Evolutionary conservation across 495 filamentous ascomycete species (phyloP).

Genomic region (Halenospora varia): DNA sequence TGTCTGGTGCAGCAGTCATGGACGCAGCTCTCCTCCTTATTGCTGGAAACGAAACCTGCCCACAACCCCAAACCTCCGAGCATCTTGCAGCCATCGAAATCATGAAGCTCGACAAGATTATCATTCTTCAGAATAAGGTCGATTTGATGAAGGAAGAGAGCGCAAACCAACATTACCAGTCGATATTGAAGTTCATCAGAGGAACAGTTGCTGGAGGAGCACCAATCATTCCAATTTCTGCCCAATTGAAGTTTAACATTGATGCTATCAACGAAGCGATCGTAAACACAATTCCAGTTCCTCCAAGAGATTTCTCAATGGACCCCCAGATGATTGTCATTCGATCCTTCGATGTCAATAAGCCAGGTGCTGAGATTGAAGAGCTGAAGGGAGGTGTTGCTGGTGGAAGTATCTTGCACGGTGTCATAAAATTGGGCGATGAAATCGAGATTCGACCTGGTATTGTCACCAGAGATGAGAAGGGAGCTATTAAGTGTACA

Average conservation of each 20-base stretch:
- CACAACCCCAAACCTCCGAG: slow-evolving; percentile 98
- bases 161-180: slow-evolving; percentile 88
- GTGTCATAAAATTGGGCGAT: slow-evolving; percentile 91
- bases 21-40: slow-evolving; percentile 95
- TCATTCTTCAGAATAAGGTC: slow-evolving; percentile 99
- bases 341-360: slow-evolving; percentile 98
- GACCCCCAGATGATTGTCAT: slow-evolving; percentile 98
- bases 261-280: slow-evolving; percentile 95
- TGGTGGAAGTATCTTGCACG: slow-evolving; percentile 92
- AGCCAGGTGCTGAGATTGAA: slow-evolving; percentile 98
- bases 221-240: slow-evolving; percentile 96
- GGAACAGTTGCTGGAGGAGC: slow-evolving; percentile 95
- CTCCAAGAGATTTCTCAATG: slow-evolving; percentile 79
- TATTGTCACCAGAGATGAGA: slow-evolving; percentile 89
- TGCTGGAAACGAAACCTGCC: slow-evolving; percentile 97
- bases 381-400: slow-evolving; percentile 98
- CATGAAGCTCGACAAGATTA: slow-evolving; percentile 97
- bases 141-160: slow-evolving; percentile 94
- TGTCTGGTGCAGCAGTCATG: slow-evolving; percentile 99
- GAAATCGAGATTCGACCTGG: slow-evolving; percentile 98
- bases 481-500: slow-evolving; percentile 90
- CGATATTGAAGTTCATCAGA: slow-evolving; percentile 94
- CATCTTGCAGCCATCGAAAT: slow-evolving; percentile 98
- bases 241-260: slow-evolving; percentile 99
- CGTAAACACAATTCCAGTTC: slow-evolving; percentile 88